Conservation (phyloP, 78 protist species). For the Isochrysis galbana region DNA sequence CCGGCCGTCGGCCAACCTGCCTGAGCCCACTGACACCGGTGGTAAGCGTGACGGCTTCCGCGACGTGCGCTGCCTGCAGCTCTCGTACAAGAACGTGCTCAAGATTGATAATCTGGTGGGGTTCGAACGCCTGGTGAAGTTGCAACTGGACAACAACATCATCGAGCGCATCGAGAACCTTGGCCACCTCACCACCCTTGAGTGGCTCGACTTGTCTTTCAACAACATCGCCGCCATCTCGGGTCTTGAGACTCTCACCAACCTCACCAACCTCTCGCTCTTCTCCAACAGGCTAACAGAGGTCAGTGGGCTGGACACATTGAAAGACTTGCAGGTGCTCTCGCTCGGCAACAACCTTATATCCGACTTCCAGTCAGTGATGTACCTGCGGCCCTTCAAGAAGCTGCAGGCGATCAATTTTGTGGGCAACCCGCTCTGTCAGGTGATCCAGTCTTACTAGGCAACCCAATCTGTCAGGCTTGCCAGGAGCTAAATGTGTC, state of each 20-base stretch:
- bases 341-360: constrained; percentile 50
- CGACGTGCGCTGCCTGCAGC: not conserved
- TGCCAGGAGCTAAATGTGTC: too few species aligned
- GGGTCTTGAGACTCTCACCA: constrained; percentile 1
- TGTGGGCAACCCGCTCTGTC: constrained; percentile 22
- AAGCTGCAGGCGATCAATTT: constrained; percentile 20
- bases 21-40: not conserved
- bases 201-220: constrained; percentile 50
- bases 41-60: not conserved
- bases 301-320: constrained; percentile 37
- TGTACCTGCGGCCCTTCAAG: constrained; percentile 19
- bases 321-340: constrained; percentile 8
- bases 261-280: constrained; percentile 35
- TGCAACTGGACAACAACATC: constrained; percentile 56
- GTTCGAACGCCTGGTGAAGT: constrained; percentile 24
- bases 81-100: not conserved
- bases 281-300: not conserved
- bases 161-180: constrained; percentile 51
- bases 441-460: not conserved
- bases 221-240: constrained; percentile 37
- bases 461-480: not conserved
- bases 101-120: constrained; percentile 45
- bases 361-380: not conserved
- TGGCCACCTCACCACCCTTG: constrained; percentile 26
- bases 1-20: not conserved